phyloP scores from a whole-genome alignment of 106 monocot genomes.

The Agapanthus africanus region DNA sequence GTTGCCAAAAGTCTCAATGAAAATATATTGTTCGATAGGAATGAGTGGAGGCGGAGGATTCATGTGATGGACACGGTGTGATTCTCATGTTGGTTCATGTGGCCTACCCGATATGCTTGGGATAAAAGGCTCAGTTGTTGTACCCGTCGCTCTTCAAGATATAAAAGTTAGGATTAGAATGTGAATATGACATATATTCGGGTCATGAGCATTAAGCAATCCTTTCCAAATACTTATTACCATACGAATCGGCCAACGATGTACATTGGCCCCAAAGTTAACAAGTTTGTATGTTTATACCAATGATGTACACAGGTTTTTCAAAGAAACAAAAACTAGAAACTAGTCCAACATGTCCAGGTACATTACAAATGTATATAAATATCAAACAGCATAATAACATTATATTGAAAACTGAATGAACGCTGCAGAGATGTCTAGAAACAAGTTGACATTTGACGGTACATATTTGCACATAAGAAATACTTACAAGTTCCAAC shows the following conservation, averaged over 20 bases:
- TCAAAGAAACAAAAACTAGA: background rate
- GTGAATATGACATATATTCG: too few species aligned
- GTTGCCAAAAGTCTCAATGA: too few species aligned
- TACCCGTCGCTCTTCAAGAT: too few species aligned
- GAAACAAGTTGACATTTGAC: background rate
- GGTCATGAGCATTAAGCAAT: too few species aligned
- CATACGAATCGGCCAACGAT: background rate
- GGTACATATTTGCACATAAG: background rate
- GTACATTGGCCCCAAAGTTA: background rate
- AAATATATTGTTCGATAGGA: too few species aligned
- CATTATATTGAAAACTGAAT: background rate
- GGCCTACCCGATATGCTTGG: too few species aligned
- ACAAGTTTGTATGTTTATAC: background rate
- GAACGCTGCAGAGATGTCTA: background rate
- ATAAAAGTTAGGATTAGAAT: too few species aligned
- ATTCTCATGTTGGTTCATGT: too few species aligned
- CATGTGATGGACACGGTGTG: too few species aligned
- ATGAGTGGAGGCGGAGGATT: too few species aligned
- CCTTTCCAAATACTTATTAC: too few species aligned
- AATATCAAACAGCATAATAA: background rate
- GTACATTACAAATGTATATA: background rate
- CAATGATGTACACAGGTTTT: background rate
- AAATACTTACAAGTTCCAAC: slow-evolving; percentile 39
- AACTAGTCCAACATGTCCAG: background rate
- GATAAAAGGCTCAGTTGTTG: too few species aligned